Evolutionary conservation across 768 basidiomycete species (phyloP).

Genomic region (Boletellus ananiceps): DNA sequence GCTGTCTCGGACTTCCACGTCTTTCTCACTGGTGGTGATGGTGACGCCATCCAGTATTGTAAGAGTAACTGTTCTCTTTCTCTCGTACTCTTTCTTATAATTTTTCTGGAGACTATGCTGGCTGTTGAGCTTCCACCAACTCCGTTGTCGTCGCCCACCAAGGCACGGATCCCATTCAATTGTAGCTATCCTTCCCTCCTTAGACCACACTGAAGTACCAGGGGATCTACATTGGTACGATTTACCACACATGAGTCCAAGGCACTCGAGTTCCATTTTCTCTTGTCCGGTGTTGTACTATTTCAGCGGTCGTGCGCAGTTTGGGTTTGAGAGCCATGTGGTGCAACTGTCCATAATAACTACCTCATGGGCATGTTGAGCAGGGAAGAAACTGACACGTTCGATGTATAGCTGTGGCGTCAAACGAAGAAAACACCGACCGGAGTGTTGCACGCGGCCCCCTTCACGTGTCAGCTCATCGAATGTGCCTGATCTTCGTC

Average conservation of each 20-base stretch:
- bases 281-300: neutral
- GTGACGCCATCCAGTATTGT: constrained; percentile 46
- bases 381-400: neutral
- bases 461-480: constrained; percentile 3
- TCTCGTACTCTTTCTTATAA: neutral
- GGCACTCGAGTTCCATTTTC: neutral
- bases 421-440: neutral
- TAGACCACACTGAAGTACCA: constrained; percentile 19
- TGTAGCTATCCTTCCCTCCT: constrained; percentile 34
- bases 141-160: constrained; percentile 58
- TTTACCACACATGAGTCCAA: constrained; percentile 30
- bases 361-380: neutral
- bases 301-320: neutral
- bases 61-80: constrained; percentile 6
- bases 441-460: neutral
- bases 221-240: constrained; percentile 53
- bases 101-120: constrained; percentile 43
- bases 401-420: neutral
- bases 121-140: constrained; percentile 47
- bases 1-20: constrained; percentile 38
- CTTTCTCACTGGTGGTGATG: constrained; percentile 47
- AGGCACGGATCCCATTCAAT: constrained; percentile 52
- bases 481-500: neutral
- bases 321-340: neutral
- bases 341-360: too few relatives aligned